Base-by-base conservation (phyloP, 148 eudicot genomes). In the Rhododendron mucronatum region DNA sequence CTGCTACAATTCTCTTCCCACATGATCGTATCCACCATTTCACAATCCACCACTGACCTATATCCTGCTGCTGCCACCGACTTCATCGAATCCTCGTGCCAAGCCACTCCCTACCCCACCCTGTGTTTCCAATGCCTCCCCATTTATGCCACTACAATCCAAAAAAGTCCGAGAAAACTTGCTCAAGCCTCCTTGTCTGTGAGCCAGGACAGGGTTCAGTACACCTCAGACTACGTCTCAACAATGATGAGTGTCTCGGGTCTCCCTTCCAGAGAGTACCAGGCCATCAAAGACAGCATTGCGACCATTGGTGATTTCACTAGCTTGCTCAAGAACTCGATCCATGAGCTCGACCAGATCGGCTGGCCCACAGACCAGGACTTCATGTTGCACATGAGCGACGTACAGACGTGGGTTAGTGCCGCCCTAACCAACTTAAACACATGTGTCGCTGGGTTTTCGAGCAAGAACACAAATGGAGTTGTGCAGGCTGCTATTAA, bases 361-460 rank as follows among this genome's bases (percentile, higher is more conserved):
- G 87, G 89, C 1, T 81, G 53, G 12, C 50, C 65, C 5, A 69
- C 83, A 0, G 88, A 87, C 0, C 91, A 89, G 86, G 92, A 91
- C n/a, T 95, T 93, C 65, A 50, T 41, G 90, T 93, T 93, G 94
- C 94, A 90, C 47, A 86, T 90, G 84, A 93, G 92, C 87, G 92
- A 93, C 69, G 92, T 92, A 51, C 90, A 94, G 85, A 94, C 94
- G 1, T 94, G 95, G 96, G 96, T 93, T 15, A 90, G 96, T 84
- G 86, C 94, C 30, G 94, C 96, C 1, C 74, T 93, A 23, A 94
- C 96, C 47, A 89, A 92, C 74, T 86, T 82, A 26, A 87, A 89
- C 84, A 93, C 93, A 80, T 94, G 96, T 77, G 51, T 90, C 37
- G 95, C 89, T 35, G 96, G 95, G 74, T 89, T 94, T 59, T 45